Evolutionary conservation across 2,329 filamentous ascomycete genomes (phyloP).

Genomic region (Verticillium nubilum): DNA sequence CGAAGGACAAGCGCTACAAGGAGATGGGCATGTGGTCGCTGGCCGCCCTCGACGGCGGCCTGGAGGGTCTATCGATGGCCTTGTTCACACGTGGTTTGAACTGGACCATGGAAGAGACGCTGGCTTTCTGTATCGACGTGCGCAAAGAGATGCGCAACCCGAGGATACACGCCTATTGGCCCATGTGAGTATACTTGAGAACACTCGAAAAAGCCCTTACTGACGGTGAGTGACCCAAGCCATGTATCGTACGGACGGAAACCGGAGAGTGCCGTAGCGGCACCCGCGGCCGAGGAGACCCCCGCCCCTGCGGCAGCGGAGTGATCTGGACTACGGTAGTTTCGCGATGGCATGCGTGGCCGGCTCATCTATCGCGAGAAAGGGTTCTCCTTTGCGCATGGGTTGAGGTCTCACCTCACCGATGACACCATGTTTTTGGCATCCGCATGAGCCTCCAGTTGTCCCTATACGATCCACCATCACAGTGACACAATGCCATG

Average conservation of each 20-base stretch:
- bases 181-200: conserved; percentile 18
- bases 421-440: no score
- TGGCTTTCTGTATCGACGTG: conserved; percentile 20
- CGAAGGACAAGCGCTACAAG: conserved; percentile 40
- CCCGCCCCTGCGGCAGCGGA: neutral
- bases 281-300: neutral
- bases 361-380: no score
- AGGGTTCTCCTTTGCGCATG: no score
- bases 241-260: neutral
- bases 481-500: no score
- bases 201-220: neutral
- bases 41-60: conserved; percentile 4
- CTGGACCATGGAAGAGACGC: conserved; percentile 22
- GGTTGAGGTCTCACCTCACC: no score
- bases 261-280: neutral
- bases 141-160: conserved; percentile 22
- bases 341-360: neutral
- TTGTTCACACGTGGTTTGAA: conserved; percentile 24
- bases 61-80: conserved; percentile 24
- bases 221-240: neutral
- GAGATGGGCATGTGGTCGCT: conserved; percentile 7
- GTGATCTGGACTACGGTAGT: neutral
- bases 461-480: no score
- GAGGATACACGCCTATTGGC: conserved; percentile 24
- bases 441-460: no score